Conservation (phyloP, 345 rosid species). For the Brassica carinata region DNA sequence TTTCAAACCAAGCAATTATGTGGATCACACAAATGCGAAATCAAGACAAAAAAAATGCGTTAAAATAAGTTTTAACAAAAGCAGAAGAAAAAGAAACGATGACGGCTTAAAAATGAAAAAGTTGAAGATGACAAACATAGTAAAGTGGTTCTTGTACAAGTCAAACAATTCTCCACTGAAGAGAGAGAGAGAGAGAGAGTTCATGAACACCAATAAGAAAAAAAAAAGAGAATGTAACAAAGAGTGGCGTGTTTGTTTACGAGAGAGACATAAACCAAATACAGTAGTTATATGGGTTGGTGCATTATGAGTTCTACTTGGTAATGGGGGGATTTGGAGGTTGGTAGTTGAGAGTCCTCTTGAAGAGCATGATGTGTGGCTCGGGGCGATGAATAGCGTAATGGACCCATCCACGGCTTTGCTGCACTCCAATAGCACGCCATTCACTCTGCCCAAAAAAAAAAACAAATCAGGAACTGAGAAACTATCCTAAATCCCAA, state of each 20-base stretch:
- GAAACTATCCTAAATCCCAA: not conserved
- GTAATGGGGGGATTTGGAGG: constrained; percentile 50
- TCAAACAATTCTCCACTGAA: constrained; percentile 19
- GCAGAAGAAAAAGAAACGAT: not conserved
- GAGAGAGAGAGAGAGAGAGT: constrained; percentile 5
- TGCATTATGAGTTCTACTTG: constrained; percentile 40
- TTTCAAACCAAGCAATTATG: too few species aligned
- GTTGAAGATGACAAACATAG: not conserved
- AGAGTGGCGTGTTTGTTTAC: not conserved
- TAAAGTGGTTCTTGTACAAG: not conserved
- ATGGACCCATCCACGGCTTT: constrained; percentile 98
- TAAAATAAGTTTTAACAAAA: not conserved
- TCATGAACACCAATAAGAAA: not conserved
- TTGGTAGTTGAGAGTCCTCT: constrained; percentile 86
- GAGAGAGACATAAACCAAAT: constrained; percentile 36
- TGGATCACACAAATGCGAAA: not conserved
- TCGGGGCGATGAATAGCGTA: constrained; percentile 98
- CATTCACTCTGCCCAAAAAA: constrained; percentile 63
- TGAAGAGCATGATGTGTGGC: constrained; percentile 98
- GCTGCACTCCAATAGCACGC: constrained; percentile 96
- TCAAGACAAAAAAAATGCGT: not conserved
- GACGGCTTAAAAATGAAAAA: not conserved
- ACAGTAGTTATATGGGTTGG: too few species aligned
- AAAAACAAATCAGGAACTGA: not conserved
- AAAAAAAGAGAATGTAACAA: not conserved